Evolutionary conservation across 1,139 yeast species (phyloP).

Genomic region (Meyerozyma sp.): DNA sequence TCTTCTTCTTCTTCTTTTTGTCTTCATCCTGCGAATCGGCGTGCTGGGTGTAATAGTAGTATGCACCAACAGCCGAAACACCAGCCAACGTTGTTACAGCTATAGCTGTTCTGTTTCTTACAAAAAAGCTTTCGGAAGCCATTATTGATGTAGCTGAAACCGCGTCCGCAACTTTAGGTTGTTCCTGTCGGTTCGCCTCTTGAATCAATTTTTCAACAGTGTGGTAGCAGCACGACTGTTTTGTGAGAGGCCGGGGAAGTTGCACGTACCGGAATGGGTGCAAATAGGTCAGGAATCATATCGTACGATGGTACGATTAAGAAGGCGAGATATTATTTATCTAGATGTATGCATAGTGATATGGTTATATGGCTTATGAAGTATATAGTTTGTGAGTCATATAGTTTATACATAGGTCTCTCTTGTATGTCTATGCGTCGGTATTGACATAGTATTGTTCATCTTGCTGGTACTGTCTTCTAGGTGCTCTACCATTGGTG

Average conservation of each 20-base stretch:
- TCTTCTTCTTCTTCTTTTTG: constrained; percentile 27
- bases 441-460: constrained; percentile 27
- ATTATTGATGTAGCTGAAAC: neutral
- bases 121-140: constrained; percentile 33
- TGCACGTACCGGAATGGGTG: neutral
- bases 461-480: constrained; percentile 35
- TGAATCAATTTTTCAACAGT: constrained; percentile 1
- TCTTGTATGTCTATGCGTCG: constrained; percentile 7
- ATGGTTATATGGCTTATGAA: too few relatives aligned
- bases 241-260: neutral
- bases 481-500: constrained; percentile 14
- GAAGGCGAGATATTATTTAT: too few relatives aligned
- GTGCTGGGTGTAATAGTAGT: constrained; percentile 43
- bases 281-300: neutral
- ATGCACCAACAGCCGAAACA: constrained; percentile 57
- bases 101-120: constrained; percentile 56
- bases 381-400: too few relatives aligned
- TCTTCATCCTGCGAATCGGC: constrained; percentile 15
- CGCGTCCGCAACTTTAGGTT: neutral
- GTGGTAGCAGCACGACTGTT: constrained; percentile 16
- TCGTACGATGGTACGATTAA: too few relatives aligned
- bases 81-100: constrained; percentile 58
- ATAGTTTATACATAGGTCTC: too few relatives aligned
- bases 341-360: too few relatives aligned
- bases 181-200: constrained; percentile 5